Conservation (phyloP, 345 rosid species). For the Eucalyptus pauciflora region DNA sequence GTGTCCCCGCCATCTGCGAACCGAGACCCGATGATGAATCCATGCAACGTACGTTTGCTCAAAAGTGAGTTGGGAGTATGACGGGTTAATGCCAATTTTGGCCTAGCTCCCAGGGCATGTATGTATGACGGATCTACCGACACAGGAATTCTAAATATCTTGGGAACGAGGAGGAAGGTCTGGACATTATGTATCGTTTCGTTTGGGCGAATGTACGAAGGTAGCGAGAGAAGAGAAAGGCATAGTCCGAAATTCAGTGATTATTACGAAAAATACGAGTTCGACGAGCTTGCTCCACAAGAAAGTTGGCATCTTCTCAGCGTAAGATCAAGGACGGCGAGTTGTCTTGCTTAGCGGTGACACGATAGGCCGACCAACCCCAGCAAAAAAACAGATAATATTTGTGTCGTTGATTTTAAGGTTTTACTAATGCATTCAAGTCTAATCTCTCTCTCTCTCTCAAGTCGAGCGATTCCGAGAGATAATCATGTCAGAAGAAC, state of each 20-base stretch:
- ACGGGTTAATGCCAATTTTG: background rate
- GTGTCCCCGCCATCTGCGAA: background rate
- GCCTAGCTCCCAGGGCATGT: background rate
- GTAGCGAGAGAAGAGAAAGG: background rate
- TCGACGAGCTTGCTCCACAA: background rate
- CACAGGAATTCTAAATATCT: accelerated
- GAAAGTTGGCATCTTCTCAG: background rate
- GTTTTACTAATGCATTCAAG: no score
- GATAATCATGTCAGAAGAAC: no score
- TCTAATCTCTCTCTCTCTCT: background rate
- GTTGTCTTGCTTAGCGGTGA: no score
- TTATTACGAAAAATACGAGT: background rate
- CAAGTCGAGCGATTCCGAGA: no score
- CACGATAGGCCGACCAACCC: no score
- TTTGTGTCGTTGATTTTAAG: no score
- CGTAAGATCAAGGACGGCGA: no score
- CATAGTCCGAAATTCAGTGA: background rate
- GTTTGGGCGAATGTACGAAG: background rate
- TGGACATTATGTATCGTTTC: background rate
- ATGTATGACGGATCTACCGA: background rate
- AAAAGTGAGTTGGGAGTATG: background rate
- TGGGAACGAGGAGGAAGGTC: background rate
- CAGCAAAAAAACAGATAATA: no score
- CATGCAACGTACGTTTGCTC: background rate
- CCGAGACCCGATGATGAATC: background rate